These are phyloP conservation scores for Nematodospora valgi DNA, from an alignment of 805 yeast genomes.

Conservation along the genomic window DNA sequence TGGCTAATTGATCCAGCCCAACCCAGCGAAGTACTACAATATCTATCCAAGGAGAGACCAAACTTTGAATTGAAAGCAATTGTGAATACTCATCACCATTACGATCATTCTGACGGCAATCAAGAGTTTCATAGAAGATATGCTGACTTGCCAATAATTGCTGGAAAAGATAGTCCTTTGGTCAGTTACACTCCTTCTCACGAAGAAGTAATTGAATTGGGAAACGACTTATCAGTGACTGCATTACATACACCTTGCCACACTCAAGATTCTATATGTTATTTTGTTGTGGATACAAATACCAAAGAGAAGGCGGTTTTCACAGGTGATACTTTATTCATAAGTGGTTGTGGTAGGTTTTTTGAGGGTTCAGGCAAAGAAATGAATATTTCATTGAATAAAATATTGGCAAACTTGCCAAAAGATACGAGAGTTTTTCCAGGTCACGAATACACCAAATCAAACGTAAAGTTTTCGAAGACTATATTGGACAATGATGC, in stretches of 20 bases:
- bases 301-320: constrained; percentile 73
- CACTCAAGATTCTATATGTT: constrained; percentile 94
- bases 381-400: constrained; percentile 71
- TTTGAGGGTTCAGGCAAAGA: constrained; percentile 86
- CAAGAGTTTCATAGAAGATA: constrained; percentile 36
- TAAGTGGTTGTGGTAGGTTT: constrained; percentile 94
- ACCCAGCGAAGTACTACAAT: constrained; percentile 57
- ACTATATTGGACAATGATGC: constrained; percentile 56
- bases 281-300: constrained; percentile 61
- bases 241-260: constrained; percentile 97
- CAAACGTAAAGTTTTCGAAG: constrained; percentile 76
- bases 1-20: constrained; percentile 94
- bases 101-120: constrained; percentile 93
- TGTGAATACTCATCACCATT: constrained; percentile 95
- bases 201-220: constrained; percentile 58
- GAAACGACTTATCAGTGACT: constrained; percentile 59
- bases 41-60: constrained; percentile 41
- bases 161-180: constrained; percentile 76
- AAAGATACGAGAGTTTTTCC: constrained; percentile 74
- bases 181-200: constrained; percentile 72
- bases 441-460: constrained; percentile 93
- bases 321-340: constrained; percentile 94
- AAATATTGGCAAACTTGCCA: constrained; percentile 58
- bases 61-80: constrained; percentile 62
- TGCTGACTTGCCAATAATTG: constrained; percentile 63